Percentiles rank a stretch among this genome's conserved stretches.
Evolutionary conservation across 352 stramenopile genomes (phyloP).

Genomic region (Phytopythium aichiense): DNA sequence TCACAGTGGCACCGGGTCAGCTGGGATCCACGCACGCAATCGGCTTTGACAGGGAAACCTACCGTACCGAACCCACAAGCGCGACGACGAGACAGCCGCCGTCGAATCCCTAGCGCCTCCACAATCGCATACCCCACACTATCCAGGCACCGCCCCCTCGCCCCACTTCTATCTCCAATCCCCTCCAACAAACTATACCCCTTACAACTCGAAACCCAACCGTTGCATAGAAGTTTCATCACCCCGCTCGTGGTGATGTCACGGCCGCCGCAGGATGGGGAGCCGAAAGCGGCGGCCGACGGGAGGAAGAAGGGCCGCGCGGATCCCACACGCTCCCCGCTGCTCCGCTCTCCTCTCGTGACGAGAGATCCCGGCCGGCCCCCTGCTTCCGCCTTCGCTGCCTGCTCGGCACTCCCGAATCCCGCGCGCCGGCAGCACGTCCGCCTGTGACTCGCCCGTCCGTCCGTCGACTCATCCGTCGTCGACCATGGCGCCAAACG

Average conservation of each 20-base stretch:
- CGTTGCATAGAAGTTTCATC: conserved; percentile 3
- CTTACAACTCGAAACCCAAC: background rate
- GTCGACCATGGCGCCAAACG: conserved; percentile 3
- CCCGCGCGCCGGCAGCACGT: background rate
- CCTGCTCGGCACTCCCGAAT: background rate
- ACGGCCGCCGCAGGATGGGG: background rate
- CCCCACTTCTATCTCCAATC: background rate
- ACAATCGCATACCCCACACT: background rate
- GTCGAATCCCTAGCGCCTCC: background rate
- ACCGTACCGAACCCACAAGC: background rate
- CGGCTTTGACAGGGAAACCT: background rate
- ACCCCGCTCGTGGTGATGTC: background rate
- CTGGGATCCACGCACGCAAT: background rate
- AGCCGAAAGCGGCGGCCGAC: background rate
- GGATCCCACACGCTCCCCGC: background rate
- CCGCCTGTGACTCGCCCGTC: background rate
- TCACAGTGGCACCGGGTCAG: background rate
- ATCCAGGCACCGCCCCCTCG: background rate
- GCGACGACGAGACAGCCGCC: background rate
- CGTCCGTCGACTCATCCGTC: background rate
- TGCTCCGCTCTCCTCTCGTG: background rate
- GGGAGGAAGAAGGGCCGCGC: background rate
- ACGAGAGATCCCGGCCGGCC: background rate
- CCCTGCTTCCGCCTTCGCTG: no score
- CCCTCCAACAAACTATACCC: background rate